phyloP scores from a whole-genome alignment of 495 filamentous ascomycete species.

The Neurospora sp. region DNA sequence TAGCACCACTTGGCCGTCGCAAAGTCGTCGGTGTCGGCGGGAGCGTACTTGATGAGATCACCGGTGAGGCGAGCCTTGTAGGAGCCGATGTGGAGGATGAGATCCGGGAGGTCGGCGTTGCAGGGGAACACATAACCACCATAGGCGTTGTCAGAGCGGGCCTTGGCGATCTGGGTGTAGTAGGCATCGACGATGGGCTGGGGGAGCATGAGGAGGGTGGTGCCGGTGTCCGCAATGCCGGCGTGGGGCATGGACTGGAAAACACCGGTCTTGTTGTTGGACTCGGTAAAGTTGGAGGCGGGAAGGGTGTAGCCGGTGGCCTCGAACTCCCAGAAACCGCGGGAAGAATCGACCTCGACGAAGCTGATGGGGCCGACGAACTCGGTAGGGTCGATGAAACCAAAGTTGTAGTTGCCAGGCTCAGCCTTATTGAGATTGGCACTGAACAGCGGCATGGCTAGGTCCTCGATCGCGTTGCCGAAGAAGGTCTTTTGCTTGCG shows the following conservation, averaged over 20 bases:
- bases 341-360: constrained; percentile 43
- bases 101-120: constrained; percentile 22
- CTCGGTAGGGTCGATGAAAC: constrained; percentile 29
- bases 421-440: constrained; percentile 52
- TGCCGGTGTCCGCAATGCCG: constrained; percentile 52
- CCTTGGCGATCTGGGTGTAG: constrained; percentile 52
- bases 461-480: constrained; percentile 50
- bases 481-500: constrained; percentile 61
- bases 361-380: constrained; percentile 55
- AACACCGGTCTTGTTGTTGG: constrained; percentile 31
- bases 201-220: constrained; percentile 61
- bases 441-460: constrained; percentile 60
- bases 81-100: constrained; percentile 48
- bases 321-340: constrained; percentile 69
- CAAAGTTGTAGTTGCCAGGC: constrained; percentile 19
- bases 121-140: constrained; percentile 43
- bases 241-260: constrained; percentile 47
- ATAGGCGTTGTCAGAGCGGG: constrained; percentile 32
- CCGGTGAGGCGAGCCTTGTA: constrained; percentile 49
- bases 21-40: constrained; percentile 27
- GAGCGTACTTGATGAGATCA: constrained; percentile 49
- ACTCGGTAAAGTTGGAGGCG: constrained; percentile 12
- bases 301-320: constrained; percentile 51
- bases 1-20: constrained; percentile 44
- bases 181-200: constrained; percentile 49